phyloP scores from a whole-genome alignment of 2,329 filamentous ascomycete genomes.

The Sordariomycetes sp. region DNA sequence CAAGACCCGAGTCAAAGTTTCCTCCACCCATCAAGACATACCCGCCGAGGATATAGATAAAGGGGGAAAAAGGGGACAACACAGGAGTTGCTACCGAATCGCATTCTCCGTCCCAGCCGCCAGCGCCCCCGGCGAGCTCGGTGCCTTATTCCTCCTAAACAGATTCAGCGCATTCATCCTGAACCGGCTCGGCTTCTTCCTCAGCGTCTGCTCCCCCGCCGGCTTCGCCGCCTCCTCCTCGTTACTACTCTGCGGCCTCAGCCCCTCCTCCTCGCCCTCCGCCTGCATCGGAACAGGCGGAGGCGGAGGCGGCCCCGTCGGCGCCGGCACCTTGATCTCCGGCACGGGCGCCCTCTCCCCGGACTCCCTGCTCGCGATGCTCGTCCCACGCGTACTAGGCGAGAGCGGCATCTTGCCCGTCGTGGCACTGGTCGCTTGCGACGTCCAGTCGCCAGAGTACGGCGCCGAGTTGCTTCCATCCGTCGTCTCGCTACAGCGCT shows the following conservation, averaged over 20 bases:
- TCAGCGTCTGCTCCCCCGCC: conserved; percentile 32
- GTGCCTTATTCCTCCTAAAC: conserved; percentile 36
- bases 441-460: conserved; percentile 45
- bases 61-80: no score
- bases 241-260: neutral
- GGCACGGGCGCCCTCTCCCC: conserved; percentile 23
- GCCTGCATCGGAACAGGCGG: neutral
- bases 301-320: neutral
- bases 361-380: conserved; percentile 48
- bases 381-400: conserved; percentile 52
- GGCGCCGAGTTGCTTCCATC: conserved; percentile 43
- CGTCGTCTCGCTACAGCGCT: conserved; percentile 48
- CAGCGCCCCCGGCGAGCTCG: neutral
- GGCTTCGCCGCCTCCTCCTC: conserved; percentile 17
- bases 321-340: neutral
- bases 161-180: conserved; percentile 47
- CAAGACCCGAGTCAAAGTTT: no score
- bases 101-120: neutral
- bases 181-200: conserved; percentile 51
- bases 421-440: conserved; percentile 48
- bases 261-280: neutral
- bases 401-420: conserved; percentile 52
- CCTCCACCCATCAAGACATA: no score
- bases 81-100: neutral
- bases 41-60: no score